Percentiles rank a stretch among this genome's conserved stretches.
Evolutionary conservation across 495 filamentous ascomycete species (phyloP).

Genomic region (Aspergillus sparsus): DNA sequence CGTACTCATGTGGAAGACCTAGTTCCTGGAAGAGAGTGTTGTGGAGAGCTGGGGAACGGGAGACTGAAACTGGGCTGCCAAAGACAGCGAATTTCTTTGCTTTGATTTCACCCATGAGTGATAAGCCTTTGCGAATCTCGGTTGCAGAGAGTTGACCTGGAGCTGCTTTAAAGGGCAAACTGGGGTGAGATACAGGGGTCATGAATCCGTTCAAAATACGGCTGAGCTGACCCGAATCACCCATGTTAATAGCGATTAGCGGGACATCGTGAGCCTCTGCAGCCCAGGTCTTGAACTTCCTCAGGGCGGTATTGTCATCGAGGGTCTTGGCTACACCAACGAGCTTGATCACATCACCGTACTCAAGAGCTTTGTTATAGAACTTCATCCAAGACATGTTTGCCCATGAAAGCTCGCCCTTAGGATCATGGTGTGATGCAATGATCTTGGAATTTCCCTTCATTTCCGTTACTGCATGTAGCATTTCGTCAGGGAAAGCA

Average conservation of each 20-base stretch:
- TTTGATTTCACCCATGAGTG: slow-evolving; percentile 77
- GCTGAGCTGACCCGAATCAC: slow-evolving; percentile 80
- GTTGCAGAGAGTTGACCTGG: slow-evolving; percentile 91
- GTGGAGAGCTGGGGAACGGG: slow-evolving; percentile 84
- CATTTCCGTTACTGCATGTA: slow-evolving; percentile 63
- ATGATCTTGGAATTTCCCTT: slow-evolving; percentile 82
- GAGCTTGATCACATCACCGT: slow-evolving; percentile 92
- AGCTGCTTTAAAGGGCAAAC: slow-evolving; percentile 86
- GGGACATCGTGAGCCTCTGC: slow-evolving; percentile 69
- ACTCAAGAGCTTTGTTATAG: slow-evolving; percentile 84
- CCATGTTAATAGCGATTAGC: slow-evolving; percentile 97
- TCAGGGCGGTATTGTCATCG: slow-evolving; percentile 83
- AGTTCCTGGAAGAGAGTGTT: slow-evolving; percentile 77
- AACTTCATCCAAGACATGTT: slow-evolving; percentile 84
- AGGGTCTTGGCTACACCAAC: slow-evolving; percentile 77
- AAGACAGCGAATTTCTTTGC: slow-evolving; percentile 81
- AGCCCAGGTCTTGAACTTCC: slow-evolving; percentile 79
- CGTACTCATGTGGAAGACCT: slow-evolving; percentile 87
- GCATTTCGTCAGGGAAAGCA: slow-evolving; percentile 72
- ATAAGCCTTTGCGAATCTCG: slow-evolving; percentile 79
- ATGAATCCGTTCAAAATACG: slow-evolving; percentile 89
- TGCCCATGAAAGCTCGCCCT: slow-evolving; percentile 76
- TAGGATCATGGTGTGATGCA: slow-evolving; percentile 91
- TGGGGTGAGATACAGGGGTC: slow-evolving; percentile 92
- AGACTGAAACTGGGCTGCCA: slow-evolving; percentile 77